Base-by-base conservation (phyloP, 2,329 filamentous ascomycete species). In the Trichoderma gracile region DNA sequence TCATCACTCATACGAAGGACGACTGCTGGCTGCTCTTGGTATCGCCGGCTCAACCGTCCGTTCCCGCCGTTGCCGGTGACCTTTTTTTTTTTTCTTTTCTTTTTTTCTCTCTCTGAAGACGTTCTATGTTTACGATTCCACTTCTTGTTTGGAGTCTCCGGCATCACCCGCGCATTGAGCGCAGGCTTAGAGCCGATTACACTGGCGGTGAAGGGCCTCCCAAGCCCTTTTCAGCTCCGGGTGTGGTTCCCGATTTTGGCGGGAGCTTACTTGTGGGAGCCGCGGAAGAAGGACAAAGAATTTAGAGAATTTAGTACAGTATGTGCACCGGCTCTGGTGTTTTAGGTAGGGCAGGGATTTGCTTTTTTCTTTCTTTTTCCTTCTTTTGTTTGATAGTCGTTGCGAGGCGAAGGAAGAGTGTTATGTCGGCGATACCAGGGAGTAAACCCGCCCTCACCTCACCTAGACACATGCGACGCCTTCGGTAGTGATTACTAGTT, bases 181-280 rank as follows among this genome's bases (percentile, higher is more conserved):
- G 43, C 15, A 63, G 30, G 53, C 59, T 45, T 56, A 42, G 61
- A 56, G 52, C 45, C 38, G 53, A 64, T 58, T 50, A 64, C 50
- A 63, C 55, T 62, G 64, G 64, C 64, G 64, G 64, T 65, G 64
- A 65, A 52, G 59, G 38, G 19, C n/a, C 15, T 49, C 53, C 61
- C 52, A 62, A 62, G n/a, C 58, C 58, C 42, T 52, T 52, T 65
- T 49, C 52, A 63, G 46, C 54, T 33, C 23, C 52, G 64, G 59
- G 40, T 47, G 38, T 43, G 38, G 56, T 21, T 45, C 45, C 42
- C 33, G 21, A 40, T 43, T 47, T 42, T 38, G 63, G 63, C 63
- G 63, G 55, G 63, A 45, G 17, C 30, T 64, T 60, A 56, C 56
- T 58, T 42, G 42, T 80, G 80, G 84, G 71, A 81, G 81, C 74